Evolutionary conservation across 2,329 filamentous ascomycete species (phyloP).

Genomic region (Chaetomiaceae sp.): DNA sequence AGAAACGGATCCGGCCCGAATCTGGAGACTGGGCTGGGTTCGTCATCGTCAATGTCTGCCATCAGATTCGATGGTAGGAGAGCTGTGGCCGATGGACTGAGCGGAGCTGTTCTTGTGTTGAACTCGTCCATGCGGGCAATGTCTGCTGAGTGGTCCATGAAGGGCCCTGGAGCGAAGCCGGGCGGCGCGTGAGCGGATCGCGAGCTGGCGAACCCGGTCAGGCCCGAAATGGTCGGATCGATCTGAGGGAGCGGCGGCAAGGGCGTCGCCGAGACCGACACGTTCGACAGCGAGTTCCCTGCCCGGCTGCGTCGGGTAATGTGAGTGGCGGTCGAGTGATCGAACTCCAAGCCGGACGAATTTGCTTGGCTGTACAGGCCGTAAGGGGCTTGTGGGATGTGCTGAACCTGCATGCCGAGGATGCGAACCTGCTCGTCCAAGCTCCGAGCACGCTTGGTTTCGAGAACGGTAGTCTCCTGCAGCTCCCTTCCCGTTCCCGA

Average conservation of each 20-base stretch:
- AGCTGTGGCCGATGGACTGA: conserved; percentile 72
- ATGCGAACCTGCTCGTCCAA: conserved; percentile 45
- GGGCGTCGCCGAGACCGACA: conserved; percentile 35
- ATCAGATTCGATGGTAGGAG: conserved; percentile 65
- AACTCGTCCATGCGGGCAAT: conserved; percentile 52
- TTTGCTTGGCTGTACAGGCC: conserved; percentile 43
- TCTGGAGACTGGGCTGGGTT: conserved; percentile 39
- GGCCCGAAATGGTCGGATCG: conserved; percentile 28
- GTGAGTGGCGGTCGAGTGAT: conserved; percentile 37
- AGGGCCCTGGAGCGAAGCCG: conserved; percentile 50
- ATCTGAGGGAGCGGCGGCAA: conserved; percentile 36
- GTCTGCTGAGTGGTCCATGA: conserved; percentile 44
- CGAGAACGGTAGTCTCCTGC: conserved; percentile 44
- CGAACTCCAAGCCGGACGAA: conserved; percentile 44
- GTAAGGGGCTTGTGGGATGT: conserved; percentile 30
- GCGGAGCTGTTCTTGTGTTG: conserved; percentile 58
- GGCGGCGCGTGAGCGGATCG: conserved; percentile 38
- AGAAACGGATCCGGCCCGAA: conserved; percentile 34
- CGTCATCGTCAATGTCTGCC: conserved; percentile 61
- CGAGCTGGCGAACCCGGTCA: conserved; percentile 48
- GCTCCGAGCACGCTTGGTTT: conserved; percentile 43
- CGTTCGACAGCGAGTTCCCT: conserved; percentile 43
- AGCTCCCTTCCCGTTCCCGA: conserved; percentile 47
- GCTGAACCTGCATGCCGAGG: conserved; percentile 43
- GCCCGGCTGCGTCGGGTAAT: conserved; percentile 45